These are phyloP conservation scores for Pichia gijzeniarum DNA, from an alignment of 805 yeast species.

Conservation along the genomic window DNA sequence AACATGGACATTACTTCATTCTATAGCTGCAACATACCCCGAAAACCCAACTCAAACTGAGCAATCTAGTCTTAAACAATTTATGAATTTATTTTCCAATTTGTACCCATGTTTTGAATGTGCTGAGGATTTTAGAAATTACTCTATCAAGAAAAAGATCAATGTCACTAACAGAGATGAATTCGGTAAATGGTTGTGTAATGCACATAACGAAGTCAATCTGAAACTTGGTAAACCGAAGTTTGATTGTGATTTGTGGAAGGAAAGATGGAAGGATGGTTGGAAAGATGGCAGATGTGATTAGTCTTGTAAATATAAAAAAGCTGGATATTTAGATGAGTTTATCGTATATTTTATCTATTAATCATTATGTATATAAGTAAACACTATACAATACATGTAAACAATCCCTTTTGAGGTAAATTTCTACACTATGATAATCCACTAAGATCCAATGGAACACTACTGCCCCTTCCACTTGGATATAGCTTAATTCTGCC, in stretches of 20 bases:
- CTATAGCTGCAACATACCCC: constrained; percentile 88
- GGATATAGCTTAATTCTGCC: constrained; percentile 78
- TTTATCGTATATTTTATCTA: not conserved
- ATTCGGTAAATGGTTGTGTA: constrained; percentile 87
- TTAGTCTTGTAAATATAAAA: not conserved
- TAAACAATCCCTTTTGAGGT: too few relatives aligned
- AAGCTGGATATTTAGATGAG: too few relatives aligned
- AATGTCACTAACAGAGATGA: constrained; percentile 62
- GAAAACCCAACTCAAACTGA: constrained; percentile 52
- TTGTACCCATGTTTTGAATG: constrained; percentile 94
- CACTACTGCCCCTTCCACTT: constrained; percentile 90
- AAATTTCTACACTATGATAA: constrained; percentile 2
- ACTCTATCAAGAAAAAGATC: constrained; percentile 49
- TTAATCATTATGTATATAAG: not conserved
- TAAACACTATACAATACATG: too few relatives aligned
- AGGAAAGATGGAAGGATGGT: constrained; percentile 90
- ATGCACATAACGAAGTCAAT: constrained; percentile 94
- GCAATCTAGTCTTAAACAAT: constrained; percentile 65
- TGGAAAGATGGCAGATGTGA: constrained; percentile 65
- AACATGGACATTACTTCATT: constrained; percentile 88
- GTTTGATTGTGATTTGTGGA: constrained; percentile 88
- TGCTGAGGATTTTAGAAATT: constrained; percentile 73
- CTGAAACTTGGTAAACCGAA: constrained; percentile 74
- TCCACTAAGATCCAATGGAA: constrained; percentile 60
- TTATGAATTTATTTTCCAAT: constrained; percentile 63